Evolutionary conservation across 2,329 filamentous ascomycete species (phyloP), one percentile per base, ranked within the genome.

Genomic region (Simplicillium sp.): DNA sequence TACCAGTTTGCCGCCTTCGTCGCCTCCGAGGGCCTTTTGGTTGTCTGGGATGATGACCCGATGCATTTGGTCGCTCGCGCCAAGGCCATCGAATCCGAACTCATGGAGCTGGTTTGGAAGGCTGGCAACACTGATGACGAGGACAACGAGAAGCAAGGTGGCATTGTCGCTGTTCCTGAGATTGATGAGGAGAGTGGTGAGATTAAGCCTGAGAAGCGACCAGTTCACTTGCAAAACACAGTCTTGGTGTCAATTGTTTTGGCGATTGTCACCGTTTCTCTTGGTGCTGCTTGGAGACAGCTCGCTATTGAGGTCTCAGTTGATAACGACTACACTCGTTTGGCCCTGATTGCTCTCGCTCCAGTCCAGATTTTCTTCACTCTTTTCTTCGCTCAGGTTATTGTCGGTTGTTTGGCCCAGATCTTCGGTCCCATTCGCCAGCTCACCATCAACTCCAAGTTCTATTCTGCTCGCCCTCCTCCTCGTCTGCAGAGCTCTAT

Each of bases 11-110:
- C 84, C 11, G 85, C 86, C 7, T 89, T 90, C 55, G 71, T 90
- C 34, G 79, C 82, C 2, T 76, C 75, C 0, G 80, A 85, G 46
- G 76, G 77, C 4, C 66, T 89, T 5, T 65, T 92, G 1, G 67
- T 90, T 2, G 84, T 90, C 1, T 92, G 86, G 86, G 85, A 90
- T 49, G 85, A 90, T 49, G 83, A 89, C 42, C 76, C 84, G 1
- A 67, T 82, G 42, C 78, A 87, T 52, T 65, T 90, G 8, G 68
- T 88, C 5, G 64, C 75, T 41, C 71, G 84, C 41, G 85, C 83
- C 35, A 79, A 80, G 54, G 70, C 71, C 29, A 87, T 90, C 44
- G 83, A 90, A 59, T 74, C 75, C 3, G 82, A 87, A 56, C 67
- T 90, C 34, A 86, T 88, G 79, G 76, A 84, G 51, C 67, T 88